Base-by-base conservation (phyloP, 495 filamentous ascomycete genomes). In the Neurospora sp. region DNA sequence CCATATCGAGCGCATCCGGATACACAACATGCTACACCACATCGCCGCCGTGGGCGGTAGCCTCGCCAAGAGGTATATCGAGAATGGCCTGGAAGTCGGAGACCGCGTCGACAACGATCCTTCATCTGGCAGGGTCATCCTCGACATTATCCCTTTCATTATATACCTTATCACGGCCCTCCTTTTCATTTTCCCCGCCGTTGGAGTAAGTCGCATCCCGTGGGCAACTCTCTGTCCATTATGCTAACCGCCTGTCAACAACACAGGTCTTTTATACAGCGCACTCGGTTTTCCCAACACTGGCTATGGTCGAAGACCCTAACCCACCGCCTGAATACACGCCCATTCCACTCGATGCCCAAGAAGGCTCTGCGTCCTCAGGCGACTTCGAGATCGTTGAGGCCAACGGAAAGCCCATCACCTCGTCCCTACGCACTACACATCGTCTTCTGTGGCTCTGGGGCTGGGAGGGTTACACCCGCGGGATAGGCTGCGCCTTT, bases 221-320 rank as follows among this genome's bases (percentile, higher is more conserved):
- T 66, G 27, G 14, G 18, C 12, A 37, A 1, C 12, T 18, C 31
- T 66, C 14, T 1, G 12, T 18, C 3, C 11, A 48, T 66, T 41
- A 41, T 2, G 70, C 79, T 80, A 74, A 79, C 46, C 37, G 9
- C 35, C 27, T 31, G 37, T 46, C 39, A 37, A 23, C 38, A 20
- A 12, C 40, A 69, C 41, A 86, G 83, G 69, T 82, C 70, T 72
- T 74, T 48, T 86, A 86, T 76, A 83, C 82, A 20, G 76, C 86
- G 40, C 74, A 77, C 37, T 62, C 75, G 70, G 39, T 86, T 69
- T 83, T 81, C 71, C 82, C 84, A 16, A 84, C 82, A 14, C 82
- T 86, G 35, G 81, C 84, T 66, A 85, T 85, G 70, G 78, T 86
- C 74, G 85, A 86, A 72, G 84, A 86, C 75, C 84, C 84, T n/a